Percentiles rank a stretch among this genome's conserved stretches.
Evolutionary conservation across 768 basidiomycete species (phyloP).

Genomic region (Lyophyllum semitale): DNA sequence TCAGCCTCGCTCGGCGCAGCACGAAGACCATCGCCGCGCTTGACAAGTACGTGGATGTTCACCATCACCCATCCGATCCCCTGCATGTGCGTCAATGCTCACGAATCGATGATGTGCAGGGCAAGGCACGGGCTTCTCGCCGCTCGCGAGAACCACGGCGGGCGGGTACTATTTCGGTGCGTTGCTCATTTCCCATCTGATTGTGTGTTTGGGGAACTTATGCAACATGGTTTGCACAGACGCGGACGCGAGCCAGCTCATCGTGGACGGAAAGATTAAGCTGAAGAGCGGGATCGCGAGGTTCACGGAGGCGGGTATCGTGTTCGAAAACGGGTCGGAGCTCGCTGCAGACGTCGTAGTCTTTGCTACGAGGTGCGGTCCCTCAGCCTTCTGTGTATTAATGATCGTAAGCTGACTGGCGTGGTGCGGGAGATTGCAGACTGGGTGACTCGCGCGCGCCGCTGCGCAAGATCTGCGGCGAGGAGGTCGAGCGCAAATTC

Average conservation of each 20-base stretch:
- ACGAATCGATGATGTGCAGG: slow-evolving; percentile 25
- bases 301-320: slow-evolving; percentile 42
- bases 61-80: not conserved
- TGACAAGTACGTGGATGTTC: slow-evolving; percentile 47
- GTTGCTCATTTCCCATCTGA: slow-evolving; percentile 1
- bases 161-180: slow-evolving; percentile 73
- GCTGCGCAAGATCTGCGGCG: slow-evolving; percentile 42
- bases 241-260: slow-evolving; percentile 54
- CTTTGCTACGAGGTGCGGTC: slow-evolving; percentile 54
- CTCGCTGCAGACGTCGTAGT: slow-evolving; percentile 49
- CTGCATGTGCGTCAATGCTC: no score
- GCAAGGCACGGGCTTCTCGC: slow-evolving; percentile 52
- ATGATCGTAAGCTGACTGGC: no score
- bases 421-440: slow-evolving; percentile 27
- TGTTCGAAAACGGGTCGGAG: slow-evolving; percentile 46
- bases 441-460: slow-evolving; percentile 42
- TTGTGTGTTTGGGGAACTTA: not conserved
- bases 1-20: slow-evolving; percentile 31
- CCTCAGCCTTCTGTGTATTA: no score
- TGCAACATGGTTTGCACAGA: slow-evolving; percentile 28
- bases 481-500: slow-evolving; percentile 41
- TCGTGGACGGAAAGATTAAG: slow-evolving; percentile 68
- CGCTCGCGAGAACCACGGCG: slow-evolving; percentile 46
- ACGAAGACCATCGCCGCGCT: slow-evolving; percentile 47
- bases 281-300: slow-evolving; percentile 52